A percentile compares a stretch with the other conserved stretches of the same genome.
These are phyloP conservation scores for Diplodia intermedia DNA, from an alignment of 2,329 filamentous ascomycete genomes.

Conservation along the genomic window DNA sequence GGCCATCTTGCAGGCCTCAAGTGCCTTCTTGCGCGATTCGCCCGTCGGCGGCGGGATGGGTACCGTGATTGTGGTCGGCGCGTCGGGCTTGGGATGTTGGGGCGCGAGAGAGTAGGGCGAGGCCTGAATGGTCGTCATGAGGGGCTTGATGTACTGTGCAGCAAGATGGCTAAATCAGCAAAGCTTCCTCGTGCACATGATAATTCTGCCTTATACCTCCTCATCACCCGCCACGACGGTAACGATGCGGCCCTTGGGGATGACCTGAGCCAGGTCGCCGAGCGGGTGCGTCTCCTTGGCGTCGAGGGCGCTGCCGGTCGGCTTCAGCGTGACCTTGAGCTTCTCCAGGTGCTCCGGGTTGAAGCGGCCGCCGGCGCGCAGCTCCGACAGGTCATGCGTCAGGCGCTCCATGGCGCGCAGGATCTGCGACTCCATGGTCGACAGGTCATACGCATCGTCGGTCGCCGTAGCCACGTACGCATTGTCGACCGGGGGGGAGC, in stretches of 20 bases:
- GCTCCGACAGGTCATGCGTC: slow-evolving; percentile 66
- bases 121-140: slow-evolving; percentile 60
- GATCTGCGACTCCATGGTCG: slow-evolving; percentile 63
- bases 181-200: background rate
- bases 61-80: slow-evolving; percentile 60
- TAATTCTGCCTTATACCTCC: slow-evolving; percentile 56
- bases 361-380: slow-evolving; percentile 67
- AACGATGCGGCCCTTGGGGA: slow-evolving; percentile 68
- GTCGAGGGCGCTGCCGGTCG: slow-evolving; percentile 48
- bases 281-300: slow-evolving; percentile 56
- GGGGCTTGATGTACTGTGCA: slow-evolving; percentile 60
- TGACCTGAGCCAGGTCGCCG: slow-evolving; percentile 70
- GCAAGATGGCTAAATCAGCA: slow-evolving; percentile 9
- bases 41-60: slow-evolving; percentile 65
- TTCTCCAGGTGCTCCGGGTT: slow-evolving; percentile 68
- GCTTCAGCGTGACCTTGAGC: slow-evolving; percentile 59
- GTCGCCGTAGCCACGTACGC: slow-evolving; percentile 43
- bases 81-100: slow-evolving; percentile 57
- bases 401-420: slow-evolving; percentile 62
- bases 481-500: slow-evolving; percentile 42
- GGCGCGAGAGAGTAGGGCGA: slow-evolving; percentile 59
- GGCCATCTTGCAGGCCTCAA: slow-evolving; percentile 51
- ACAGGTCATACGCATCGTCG: slow-evolving; percentile 68
- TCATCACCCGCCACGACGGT: slow-evolving; percentile 70
- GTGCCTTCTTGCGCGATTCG: slow-evolving; percentile 56